Conservation (phyloP, 1,284 basidiomycete genomes). For the Pterulicium gracile region DNA sequence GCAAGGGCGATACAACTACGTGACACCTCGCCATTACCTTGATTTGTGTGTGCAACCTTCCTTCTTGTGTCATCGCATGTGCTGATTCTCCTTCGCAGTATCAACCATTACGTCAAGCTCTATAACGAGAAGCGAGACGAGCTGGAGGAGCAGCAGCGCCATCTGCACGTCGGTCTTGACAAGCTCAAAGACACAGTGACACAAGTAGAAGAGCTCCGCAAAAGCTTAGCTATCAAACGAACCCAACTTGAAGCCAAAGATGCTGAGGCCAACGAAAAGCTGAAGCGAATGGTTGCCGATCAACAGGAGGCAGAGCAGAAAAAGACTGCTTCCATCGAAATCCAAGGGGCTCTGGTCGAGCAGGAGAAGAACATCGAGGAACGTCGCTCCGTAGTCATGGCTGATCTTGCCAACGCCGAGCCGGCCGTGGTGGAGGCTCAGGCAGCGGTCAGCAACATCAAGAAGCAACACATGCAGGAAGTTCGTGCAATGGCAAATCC, state of each 20-base stretch:
- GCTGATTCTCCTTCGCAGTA: slow-evolving; percentile 36
- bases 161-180: slow-evolving; percentile 96
- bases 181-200: slow-evolving; percentile 93
- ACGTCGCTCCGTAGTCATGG: slow-evolving; percentile 83
- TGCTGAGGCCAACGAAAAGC: slow-evolving; percentile 91
- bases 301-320: slow-evolving; percentile 98
- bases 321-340: slow-evolving; percentile 92
- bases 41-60: slow-evolving; percentile 77
- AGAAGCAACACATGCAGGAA: slow-evolving; percentile 93
- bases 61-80: slow-evolving; percentile 6
- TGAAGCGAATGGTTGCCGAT: slow-evolving; percentile 96
- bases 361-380: slow-evolving; percentile 89
- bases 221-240: slow-evolving; percentile 91
- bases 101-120: slow-evolving; percentile 95
- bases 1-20: slow-evolving; percentile 91
- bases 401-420: slow-evolving; percentile 95
- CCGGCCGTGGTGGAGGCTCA: slow-evolving; percentile 95
- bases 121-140: slow-evolving; percentile 98
- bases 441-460: slow-evolving; percentile 94
- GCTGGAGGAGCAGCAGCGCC: slow-evolving; percentile 97
- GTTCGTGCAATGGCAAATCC: slow-evolving; percentile 98
- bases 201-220: slow-evolving; percentile 92
- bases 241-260: slow-evolving; percentile 91
- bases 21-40: slow-evolving; percentile 97
- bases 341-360: slow-evolving; percentile 86